Evolutionary conservation across 1,284 basidiomycete genomes (phyloP).

Genomic region (Ustilago loliicola): DNA sequence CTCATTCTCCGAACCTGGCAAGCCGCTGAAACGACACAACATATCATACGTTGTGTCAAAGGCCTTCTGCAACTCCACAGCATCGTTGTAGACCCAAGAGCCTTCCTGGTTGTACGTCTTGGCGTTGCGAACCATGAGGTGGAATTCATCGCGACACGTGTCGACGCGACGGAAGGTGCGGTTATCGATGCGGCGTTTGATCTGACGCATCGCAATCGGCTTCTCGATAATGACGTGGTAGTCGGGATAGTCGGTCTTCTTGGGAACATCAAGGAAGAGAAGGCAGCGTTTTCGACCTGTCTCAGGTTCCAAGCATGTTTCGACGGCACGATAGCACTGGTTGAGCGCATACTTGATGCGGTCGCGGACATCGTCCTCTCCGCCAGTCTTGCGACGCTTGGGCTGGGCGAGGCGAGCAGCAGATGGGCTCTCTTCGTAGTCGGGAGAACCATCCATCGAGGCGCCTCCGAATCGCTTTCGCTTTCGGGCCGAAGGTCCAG

Average conservation of each 20-base stretch:
- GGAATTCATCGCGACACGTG: constrained; percentile 83
- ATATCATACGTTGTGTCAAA: constrained; percentile 64
- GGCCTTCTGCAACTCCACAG: constrained; percentile 71
- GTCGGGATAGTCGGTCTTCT: constrained; percentile 84
- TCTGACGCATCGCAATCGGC: constrained; percentile 88
- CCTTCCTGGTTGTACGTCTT: constrained; percentile 75
- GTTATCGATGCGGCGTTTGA: constrained; percentile 84
- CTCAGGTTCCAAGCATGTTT: constrained; percentile 79
- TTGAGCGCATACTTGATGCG: constrained; percentile 87
- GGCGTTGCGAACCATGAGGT: constrained; percentile 92
- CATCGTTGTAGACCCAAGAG: constrained; percentile 93
- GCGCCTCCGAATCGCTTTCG: constrained; percentile 59
- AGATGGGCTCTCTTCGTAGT: constrained; percentile 46
- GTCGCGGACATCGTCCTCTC: constrained; percentile 59
- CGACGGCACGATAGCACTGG: constrained; percentile 83
- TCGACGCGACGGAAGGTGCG: constrained; percentile 82
- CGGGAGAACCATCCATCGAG: constrained; percentile 50
- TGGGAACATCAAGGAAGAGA: constrained; percentile 71
- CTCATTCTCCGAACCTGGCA: constrained; percentile 58
- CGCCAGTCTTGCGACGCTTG: constrained; percentile 82
- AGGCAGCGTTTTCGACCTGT: constrained; percentile 71
- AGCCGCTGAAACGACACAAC: constrained; percentile 50
- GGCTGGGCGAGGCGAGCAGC: constrained; percentile 31
- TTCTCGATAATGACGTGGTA: constrained; percentile 77
- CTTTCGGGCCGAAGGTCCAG: constrained; percentile 59